These are phyloP conservation scores for Fennellomyces sp. DNA, from an alignment of 371 early-diverging fungal species.

Conservation along the genomic window DNA sequence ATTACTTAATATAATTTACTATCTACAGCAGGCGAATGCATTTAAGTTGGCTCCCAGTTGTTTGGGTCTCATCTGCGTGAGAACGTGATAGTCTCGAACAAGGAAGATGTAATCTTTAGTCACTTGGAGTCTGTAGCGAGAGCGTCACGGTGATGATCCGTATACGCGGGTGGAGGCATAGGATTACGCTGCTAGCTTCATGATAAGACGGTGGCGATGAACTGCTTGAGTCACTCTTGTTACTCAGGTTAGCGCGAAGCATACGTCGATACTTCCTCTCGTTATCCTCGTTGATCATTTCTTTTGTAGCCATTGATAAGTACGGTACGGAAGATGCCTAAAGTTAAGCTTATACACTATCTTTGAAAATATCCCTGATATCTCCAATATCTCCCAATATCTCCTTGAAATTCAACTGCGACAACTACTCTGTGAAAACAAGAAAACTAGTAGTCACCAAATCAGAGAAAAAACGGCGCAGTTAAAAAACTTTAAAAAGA, in stretches of 20 bases:
- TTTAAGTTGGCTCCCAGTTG: not conserved
- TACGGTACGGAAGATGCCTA: too few relatives aligned
- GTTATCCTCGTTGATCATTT: conserved; percentile 5
- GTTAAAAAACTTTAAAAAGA: too few relatives aligned
- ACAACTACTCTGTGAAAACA: too few relatives aligned
- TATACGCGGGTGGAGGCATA: not conserved
- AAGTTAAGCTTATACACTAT: too few relatives aligned
- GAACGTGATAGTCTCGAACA: not conserved
- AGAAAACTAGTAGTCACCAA: too few relatives aligned
- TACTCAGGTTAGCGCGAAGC: not conserved
- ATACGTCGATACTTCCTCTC: not conserved
- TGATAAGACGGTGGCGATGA: not conserved
- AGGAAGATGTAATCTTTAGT: not conserved
- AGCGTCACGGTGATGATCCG: not conserved
- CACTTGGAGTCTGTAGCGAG: not conserved
- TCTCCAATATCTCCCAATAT: too few relatives aligned
- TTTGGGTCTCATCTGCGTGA: not conserved
- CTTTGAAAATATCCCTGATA: too few relatives aligned
- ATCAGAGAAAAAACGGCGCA: too few relatives aligned
- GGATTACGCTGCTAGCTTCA: not conserved
- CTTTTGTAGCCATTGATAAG: not conserved
- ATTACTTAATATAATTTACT: not conserved
- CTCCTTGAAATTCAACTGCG: too few relatives aligned
- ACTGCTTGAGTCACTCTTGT: not conserved
- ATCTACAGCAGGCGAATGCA: not conserved